phyloP scores from a whole-genome alignment of 768 basidiomycete genomes.

The Collybiopsis confluens region DNA sequence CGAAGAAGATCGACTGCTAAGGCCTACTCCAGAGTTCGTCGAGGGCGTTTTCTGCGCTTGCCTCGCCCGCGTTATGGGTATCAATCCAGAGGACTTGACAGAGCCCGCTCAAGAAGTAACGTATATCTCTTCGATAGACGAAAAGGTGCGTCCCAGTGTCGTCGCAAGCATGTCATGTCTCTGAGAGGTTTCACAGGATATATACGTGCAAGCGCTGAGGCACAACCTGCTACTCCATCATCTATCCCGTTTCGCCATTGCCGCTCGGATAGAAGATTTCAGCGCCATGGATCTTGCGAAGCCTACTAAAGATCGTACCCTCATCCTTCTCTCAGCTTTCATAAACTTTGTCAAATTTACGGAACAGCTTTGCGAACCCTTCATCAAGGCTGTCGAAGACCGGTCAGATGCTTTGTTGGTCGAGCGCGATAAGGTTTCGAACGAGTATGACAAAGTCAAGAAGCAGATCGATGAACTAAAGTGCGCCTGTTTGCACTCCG shows the following conservation, averaged over 20 bases:
- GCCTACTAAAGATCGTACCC: conserved; percentile 73
- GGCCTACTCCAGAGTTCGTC: conserved; percentile 69
- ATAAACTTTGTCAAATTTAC: conserved; percentile 94
- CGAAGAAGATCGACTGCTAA: conserved; percentile 61
- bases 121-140: conserved; percentile 43
- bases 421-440: conserved; percentile 56
- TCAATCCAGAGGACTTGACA: conserved; percentile 55
- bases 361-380: conserved; percentile 60
- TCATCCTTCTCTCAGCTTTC: conserved; percentile 76
- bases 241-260: conserved; percentile 57
- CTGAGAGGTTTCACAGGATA: conserved; percentile 48
- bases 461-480: conserved; percentile 50
- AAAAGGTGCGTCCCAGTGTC: conserved; percentile 39
- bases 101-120: conserved; percentile 56
- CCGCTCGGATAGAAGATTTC: conserved; percentile 76
- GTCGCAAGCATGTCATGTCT: not conserved
- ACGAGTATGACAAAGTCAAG: conserved; percentile 45
- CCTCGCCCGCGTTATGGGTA: conserved; percentile 65
- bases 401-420: conserved; percentile 51
- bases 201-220: conserved; percentile 55
- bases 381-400: conserved; percentile 59
- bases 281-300: conserved; percentile 65
- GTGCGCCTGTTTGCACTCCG: conserved; percentile 31
- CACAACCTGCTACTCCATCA: conserved; percentile 41
- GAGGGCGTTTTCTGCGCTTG: conserved; percentile 66